Evolutionary conservation across 148 eudicot genomes (phyloP), one percentile per base, ranked within the genome.

Genomic region (Cornus florida): DNA sequence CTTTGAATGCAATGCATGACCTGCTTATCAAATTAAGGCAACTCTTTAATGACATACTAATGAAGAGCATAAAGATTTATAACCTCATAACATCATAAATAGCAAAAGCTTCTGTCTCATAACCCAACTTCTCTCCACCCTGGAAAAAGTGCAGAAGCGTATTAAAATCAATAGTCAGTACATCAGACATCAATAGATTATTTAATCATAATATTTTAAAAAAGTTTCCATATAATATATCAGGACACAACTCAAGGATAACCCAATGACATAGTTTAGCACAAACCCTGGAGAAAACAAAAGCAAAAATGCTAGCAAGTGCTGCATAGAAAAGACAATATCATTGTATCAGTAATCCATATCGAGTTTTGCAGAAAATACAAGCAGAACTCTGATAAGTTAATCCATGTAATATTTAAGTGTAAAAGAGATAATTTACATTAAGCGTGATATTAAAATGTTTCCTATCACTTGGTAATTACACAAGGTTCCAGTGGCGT

Each of bases 101-200:
- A 75, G 92, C 95, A 82, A 97, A 89, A 41, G 98, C 99, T 86
- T 94, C 98, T 31, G 91, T 89, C 88, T 97, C 99, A 84, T 90
- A 90, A 76, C 99, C 99, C 84, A 90, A 81, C 84, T 88, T 84
- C 81, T 84, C 89, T 3, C 91, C 97, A 73, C 84, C 93, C 96
- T 91, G 89, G 75, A 90, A 75, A 64, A 77, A 41, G 38, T 22
- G 57, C 35, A 64, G 41, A 77, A 71, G 60, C 6, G 60, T 24
- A 64, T 79, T 7, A 73, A 43, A 76, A 74, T 46, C 35, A 60
- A 31, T 53, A 77, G 48, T 39, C 35, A 9, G 50, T 6, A 5
- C 24, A 65, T 14, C n/a, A 35, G 43, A 65, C 66, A 67, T 24
- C 14, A 14, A 46, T 6, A 1, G 33, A 68, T 67, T 48, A 17